Evolutionary conservation across 306 rosid genomes (phyloP).

Genomic region (Dalbergia cultrata): DNA sequence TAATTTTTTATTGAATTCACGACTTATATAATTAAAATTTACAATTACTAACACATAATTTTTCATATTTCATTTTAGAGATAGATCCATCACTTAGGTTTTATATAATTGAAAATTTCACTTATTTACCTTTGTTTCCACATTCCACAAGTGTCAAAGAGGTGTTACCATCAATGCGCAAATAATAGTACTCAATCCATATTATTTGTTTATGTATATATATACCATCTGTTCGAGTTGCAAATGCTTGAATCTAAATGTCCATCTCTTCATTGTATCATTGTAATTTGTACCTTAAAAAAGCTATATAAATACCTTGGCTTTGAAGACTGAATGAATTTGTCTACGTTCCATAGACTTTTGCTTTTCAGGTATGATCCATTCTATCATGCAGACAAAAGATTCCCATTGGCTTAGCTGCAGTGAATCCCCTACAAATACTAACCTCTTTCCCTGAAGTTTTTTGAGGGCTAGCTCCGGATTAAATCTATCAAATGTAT

Average conservation of each 20-base stretch:
- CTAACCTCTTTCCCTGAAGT: constrained; percentile 67
- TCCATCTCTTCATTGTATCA: not conserved
- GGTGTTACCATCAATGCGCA: too few relatives aligned
- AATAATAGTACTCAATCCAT: too few relatives aligned
- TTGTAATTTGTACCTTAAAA: not conserved
- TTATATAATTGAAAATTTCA: too few relatives aligned
- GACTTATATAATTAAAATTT: too few relatives aligned
- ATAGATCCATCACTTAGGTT: too few relatives aligned
- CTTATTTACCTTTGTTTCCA: too few relatives aligned
- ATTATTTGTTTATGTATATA: too few relatives aligned
- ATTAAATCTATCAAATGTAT: constrained; percentile 62
- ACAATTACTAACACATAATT: too few relatives aligned
- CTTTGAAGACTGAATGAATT: constrained; percentile 70
- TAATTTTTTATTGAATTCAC: too few relatives aligned
- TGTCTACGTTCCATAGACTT: constrained; percentile 61
- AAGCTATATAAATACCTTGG: constrained; percentile 58
- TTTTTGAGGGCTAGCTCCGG: constrained; percentile 71
- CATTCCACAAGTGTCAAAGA: too few relatives aligned
- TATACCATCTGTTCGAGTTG: not conserved
- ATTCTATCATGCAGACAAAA: constrained; percentile 78
- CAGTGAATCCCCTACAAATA: constrained; percentile 88
- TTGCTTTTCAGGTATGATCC: constrained; percentile 69
- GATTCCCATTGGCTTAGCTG: constrained; percentile 93
- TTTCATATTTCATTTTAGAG: too few relatives aligned
- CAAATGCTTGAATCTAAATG: not conserved